Base-by-base conservation (phyloP, 352 stramenopile genomes). In the Globisporangium solare region DNA sequence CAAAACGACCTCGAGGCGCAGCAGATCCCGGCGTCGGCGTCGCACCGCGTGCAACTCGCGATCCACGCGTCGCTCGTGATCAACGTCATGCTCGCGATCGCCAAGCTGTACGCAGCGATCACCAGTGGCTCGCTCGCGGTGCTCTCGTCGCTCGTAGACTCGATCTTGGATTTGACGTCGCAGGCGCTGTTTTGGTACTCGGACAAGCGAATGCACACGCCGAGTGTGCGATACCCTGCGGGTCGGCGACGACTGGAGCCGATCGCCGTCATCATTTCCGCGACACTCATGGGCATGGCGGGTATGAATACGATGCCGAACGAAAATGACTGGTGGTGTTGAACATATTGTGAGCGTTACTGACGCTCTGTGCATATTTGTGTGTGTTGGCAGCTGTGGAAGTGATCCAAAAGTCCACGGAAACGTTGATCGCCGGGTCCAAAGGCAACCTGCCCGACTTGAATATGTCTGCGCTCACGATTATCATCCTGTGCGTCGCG, bases 221-320 rank as follows among this genome's bases (percentile, higher is more conserved):
- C 79, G 10, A 88, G 82, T 40, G 86, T 93, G 43, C 86, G 97
- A 64, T 99, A 98, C 73, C 96, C 96, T 0, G 94, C 96, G 0
- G 96, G 96, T 1, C 81, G 91, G 6, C 74, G 74, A 0, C 86
- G 95, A 27, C 73, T 99, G 18, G 96, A 99, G 72, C 94, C 96
- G 1, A 83, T 98, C 63, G 95, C 92, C 0, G 93, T 99, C 32
- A 89, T 99, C 50, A 94, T 97, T 31, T 98, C 93, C 53, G 94
- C 94, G 6, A 96, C 94, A n/a, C 68, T 98, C 11, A 99, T 99
- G 96, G 92, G 92, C 32, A 98, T 98, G 80, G 92, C 90, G 61
- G 76, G 81, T 89, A 41, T 31, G 66, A n/a, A n/a, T n/a, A n/a
- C n/a, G n/a, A n/a, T n/a, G n/a, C n/a, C n/a, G n/a, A n/a, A n/a